Base-by-base conservation (phyloP, 202 grass and related monocot genomes). In the Brachypodium distachyon region DNA sequence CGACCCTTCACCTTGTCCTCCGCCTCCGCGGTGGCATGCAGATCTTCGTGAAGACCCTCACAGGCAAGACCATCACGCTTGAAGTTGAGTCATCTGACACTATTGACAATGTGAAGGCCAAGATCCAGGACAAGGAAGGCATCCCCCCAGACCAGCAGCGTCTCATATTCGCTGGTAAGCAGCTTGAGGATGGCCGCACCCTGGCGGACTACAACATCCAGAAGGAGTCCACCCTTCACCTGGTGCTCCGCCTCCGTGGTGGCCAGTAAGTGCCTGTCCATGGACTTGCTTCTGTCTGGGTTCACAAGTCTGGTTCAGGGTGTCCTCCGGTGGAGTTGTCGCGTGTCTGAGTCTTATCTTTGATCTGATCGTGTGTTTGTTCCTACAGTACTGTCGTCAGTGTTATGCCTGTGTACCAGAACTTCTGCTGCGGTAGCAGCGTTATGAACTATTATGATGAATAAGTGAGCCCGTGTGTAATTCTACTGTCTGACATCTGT, bases 91-190 rank as follows among this genome's bases (percentile, higher is more conserved):
- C 72, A 0, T 94, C 91, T 0, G 87, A 94, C 37, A 90, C 91
- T 1, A 93, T 90, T 0, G 90, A 89, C 19, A 93, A 93, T 0
- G 85, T 92, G 4, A 93, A 93, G 84, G 90, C 86, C 0, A 93
- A 93, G 80, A 93, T 93, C 46, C 90, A 93, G 43, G 86, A 93
- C 31, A 93, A 93, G 86, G 86, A 93, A 61, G 87, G 90, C n/a
- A 93, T 93, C 1, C 90, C 90, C 17, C 90, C 84, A 0, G 84
- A 93, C 72, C 90, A 93, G 90, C 90, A 93, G 67, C 82, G 90
- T 17, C 77, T 93, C 3, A 93, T 93, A 60, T 93, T 93, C 0
- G 90, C 90, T 1, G 90, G 90, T 2, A 93, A 93, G 67, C 87
- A 93, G 50, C 83, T 93, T 0, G 90, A 93, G 72, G 90, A 93